A percentile compares a stretch with the other conserved stretches of the same genome.
phyloP scores from a whole-genome alignment of 225 moss, liverwort and hornwort genomes.

The Physcomitrellopsis africana region DNA sequence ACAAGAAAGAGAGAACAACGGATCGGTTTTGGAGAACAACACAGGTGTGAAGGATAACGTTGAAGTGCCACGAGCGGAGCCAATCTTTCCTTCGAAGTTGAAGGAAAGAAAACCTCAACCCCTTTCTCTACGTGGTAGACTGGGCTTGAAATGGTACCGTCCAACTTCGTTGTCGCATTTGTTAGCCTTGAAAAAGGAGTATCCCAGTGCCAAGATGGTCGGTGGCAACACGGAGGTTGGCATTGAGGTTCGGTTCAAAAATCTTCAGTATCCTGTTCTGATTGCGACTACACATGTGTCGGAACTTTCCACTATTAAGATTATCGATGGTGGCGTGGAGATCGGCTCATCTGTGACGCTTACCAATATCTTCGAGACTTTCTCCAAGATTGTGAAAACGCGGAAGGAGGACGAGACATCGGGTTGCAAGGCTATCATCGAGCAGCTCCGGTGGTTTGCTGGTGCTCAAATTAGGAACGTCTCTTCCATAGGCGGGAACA shows the following conservation, averaged over 20 bases:
- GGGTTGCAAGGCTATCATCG: constrained; percentile 68
- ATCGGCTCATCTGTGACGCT: constrained; percentile 86
- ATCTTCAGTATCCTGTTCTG: constrained; percentile 74
- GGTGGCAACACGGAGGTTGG: constrained; percentile 95
- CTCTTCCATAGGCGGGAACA: constrained; percentile 87
- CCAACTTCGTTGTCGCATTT: constrained; percentile 73
- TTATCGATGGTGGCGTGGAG: constrained; percentile 62
- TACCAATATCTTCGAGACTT: constrained; percentile 57
- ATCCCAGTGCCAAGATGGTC: constrained; percentile 75
- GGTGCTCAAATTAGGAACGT: constrained; percentile 92
- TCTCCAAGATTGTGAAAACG: constrained; percentile 56
- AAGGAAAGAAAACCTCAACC: constrained; percentile 55
- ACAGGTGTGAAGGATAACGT: constrained; percentile 48
- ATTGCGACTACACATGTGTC: constrained; percentile 82
- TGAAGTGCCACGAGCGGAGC: constrained; percentile 52
- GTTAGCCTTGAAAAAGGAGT: constrained; percentile 60
- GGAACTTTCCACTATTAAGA: constrained; percentile 67
- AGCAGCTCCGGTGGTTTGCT: constrained; percentile 91
- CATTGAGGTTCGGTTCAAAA: constrained; percentile 88
- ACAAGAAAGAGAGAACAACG: constrained; percentile 3
- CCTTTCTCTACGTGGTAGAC: constrained; percentile 63
- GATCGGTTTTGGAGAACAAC: constrained; percentile 18
- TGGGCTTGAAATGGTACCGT: constrained; percentile 82
- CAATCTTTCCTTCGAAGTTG: constrained; percentile 83
- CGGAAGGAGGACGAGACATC: constrained; percentile 62